phyloP scores from a whole-genome alignment of 2,329 filamentous ascomycete species.

The Diaporthe sp. region DNA sequence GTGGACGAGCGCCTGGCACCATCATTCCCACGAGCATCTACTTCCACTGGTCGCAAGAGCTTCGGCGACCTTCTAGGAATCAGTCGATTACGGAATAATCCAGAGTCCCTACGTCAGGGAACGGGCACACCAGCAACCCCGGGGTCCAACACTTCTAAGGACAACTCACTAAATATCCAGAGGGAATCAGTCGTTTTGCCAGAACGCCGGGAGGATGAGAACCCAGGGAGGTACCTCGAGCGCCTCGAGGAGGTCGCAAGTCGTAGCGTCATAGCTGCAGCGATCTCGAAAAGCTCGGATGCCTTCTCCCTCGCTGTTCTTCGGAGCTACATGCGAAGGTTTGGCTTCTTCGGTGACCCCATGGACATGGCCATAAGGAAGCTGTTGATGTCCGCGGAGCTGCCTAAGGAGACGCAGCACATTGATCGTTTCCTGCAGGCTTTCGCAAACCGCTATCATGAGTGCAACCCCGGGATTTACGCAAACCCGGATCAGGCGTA shows the following conservation, averaged over 20 bases:
- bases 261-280: slow-evolving; percentile 85
- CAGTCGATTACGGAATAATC: slow-evolving; percentile 83
- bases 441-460: slow-evolving; percentile 96
- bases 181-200: slow-evolving; percentile 80
- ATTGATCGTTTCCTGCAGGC: slow-evolving; percentile 95
- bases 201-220: slow-evolving; percentile 86
- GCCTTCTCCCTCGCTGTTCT: slow-evolving; percentile 85
- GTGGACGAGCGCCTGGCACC: slow-evolving; percentile 78
- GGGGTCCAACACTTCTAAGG: slow-evolving; percentile 78
- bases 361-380: slow-evolving; percentile 99
- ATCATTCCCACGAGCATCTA: slow-evolving; percentile 80
- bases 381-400: slow-evolving; percentile 93
- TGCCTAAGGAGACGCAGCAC: slow-evolving; percentile 97
- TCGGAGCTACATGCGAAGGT: slow-evolving; percentile 94
- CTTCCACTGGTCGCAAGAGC: slow-evolving; percentile 91
- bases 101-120: slow-evolving; percentile 78
- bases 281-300: slow-evolving; percentile 88
- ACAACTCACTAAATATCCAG: slow-evolving; percentile 83
- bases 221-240: slow-evolving; percentile 88
- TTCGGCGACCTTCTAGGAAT: slow-evolving; percentile 90
- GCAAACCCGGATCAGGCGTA: slow-evolving; percentile 94
- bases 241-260: slow-evolving; percentile 85
- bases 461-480: slow-evolving; percentile 98
- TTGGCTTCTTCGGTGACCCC: slow-evolving; percentile 95
- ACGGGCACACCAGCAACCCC: slow-evolving; percentile 79